These are phyloP conservation scores for Periglandula ipomoeae DNA, from an alignment of 2,329 filamentous ascomycete species.

Conservation along the genomic window DNA sequence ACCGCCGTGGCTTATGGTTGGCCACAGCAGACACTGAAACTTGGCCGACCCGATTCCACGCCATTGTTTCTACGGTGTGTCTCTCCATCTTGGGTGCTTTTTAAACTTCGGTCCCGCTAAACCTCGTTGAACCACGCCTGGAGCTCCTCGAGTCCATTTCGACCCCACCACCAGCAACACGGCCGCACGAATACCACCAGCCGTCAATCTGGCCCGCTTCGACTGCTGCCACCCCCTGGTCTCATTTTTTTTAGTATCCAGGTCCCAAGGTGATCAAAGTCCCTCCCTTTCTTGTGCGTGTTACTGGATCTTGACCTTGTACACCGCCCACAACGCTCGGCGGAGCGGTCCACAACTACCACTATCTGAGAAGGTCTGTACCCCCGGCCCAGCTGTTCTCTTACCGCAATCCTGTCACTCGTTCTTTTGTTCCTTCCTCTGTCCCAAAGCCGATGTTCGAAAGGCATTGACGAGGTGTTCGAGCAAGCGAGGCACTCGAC, in stretches of 20 bases:
- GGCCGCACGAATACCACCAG: neutral
- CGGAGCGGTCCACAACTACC: constrained; percentile 6
- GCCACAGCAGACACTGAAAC: neutral
- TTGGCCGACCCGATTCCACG: neutral
- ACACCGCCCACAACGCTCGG: constrained; percentile 5
- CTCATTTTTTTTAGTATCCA: neutral
- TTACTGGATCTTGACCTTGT: constrained; percentile 1
- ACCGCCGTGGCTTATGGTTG: neutral
- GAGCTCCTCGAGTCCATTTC: neutral
- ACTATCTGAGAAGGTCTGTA: constrained; percentile 1
- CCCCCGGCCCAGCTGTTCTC: neutral
- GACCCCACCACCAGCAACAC: neutral
- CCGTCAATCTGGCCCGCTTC: neutral
- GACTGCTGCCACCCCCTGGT: neutral
- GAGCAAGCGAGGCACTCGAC: neutral
- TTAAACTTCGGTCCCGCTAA: neutral
- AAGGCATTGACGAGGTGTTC: neutral
- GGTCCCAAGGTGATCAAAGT: neutral
- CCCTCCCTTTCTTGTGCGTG: neutral
- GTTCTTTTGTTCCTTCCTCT: neutral
- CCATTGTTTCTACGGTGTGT: neutral
- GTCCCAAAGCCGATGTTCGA: neutral
- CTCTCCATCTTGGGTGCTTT: neutral
- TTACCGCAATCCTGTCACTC: constrained; percentile 3
- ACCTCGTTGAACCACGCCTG: neutral